Evolutionary conservation across 305 asterid species (phyloP), one percentile per base, ranked within the genome.

Genomic region (Nicotiana rustica): DNA sequence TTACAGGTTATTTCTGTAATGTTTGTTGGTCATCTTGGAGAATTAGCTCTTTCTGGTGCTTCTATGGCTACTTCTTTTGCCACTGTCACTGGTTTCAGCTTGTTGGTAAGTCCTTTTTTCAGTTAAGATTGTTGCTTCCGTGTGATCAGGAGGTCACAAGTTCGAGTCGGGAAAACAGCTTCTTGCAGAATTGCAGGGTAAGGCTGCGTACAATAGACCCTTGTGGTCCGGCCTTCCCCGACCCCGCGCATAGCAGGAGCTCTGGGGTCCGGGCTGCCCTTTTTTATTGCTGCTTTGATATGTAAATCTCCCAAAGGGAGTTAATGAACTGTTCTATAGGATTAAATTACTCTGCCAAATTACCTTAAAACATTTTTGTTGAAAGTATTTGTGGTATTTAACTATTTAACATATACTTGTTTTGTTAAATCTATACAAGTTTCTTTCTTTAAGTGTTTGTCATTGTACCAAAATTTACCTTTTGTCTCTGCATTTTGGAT

Each of bases 11-110:
- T 86, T 52, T 86, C 86, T 4, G 80, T 86, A 0, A 83, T 83
- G 88, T 86, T 83, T 69, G 83, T 83, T 15, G 88, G 86, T 18
- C 86, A 80, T 62, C 71, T 80, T 10, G 88, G 88, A 75, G 84
- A 85, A 49, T 61, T 80, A 7, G 61, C 82, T 15, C 86, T 85
- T 36, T 83, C 88, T 13, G 88, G 88, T 47, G 88, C 86, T 83
- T 80, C 86, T 0, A 73, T 83, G 88, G 88, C 86, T 44, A 80
- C 88, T 75, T 75, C 84, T 5, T 85, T 85, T 67, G 84, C 86
- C 66, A 79, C 86, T 5, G 86, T 83, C 10, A 83, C 86, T 14
- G 86, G 86, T 5, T 83, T 83, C 80, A 83, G 84, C 78, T 80
- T 85, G 79, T 25, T 85, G 84, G 88, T 83, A 49, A 57, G 67